A percentile compares a stretch with the other conserved stretches of the same genome.
phyloP scores from a whole-genome alignment of 1,284 basidiomycete species.

The Trametes sp. region DNA sequence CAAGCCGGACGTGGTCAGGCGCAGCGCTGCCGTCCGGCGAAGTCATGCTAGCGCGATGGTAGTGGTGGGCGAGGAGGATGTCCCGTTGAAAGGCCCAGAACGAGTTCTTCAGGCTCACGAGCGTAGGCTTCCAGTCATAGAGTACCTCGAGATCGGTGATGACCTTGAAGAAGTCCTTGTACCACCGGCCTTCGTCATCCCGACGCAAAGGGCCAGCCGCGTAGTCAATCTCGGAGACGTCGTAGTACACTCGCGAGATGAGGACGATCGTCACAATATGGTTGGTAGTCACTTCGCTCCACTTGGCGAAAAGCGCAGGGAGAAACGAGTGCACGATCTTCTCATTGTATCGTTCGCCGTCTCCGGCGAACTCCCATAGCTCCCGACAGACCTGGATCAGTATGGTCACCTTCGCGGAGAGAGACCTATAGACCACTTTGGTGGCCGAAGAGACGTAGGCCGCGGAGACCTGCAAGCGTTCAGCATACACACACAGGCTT shows the following conservation, averaged over 20 bases:
- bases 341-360: constrained; percentile 95
- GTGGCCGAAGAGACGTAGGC: constrained; percentile 86
- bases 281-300: constrained; percentile 86
- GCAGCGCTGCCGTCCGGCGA: constrained; percentile 40
- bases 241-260: constrained; percentile 94
- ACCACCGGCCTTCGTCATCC: constrained; percentile 80
- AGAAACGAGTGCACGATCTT: constrained; percentile 95
- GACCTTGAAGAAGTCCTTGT: constrained; percentile 97
- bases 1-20: constrained; percentile 68
- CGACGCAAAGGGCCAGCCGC: constrained; percentile 76
- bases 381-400: constrained; percentile 97
- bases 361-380: constrained; percentile 97
- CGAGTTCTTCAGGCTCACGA: constrained; percentile 87
- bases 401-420: constrained; percentile 91
- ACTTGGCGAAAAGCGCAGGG: constrained; percentile 83
- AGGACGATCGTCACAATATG: constrained; percentile 96
- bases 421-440: constrained; percentile 89
- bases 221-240: constrained; percentile 82
- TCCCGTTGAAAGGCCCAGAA: constrained; percentile 90
- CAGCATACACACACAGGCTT: not conserved
- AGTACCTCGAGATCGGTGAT: constrained; percentile 93
- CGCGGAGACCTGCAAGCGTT: constrained; percentile 70
- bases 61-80: constrained; percentile 87
- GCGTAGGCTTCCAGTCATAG: constrained; percentile 86
- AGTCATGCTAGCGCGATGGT: constrained; percentile 66